Percentiles rank a stretch among this genome's conserved stretches.
Evolutionary conservation across 139 green algal genomes (phyloP).

Genomic region (Chlamydomonas sp.): DNA sequence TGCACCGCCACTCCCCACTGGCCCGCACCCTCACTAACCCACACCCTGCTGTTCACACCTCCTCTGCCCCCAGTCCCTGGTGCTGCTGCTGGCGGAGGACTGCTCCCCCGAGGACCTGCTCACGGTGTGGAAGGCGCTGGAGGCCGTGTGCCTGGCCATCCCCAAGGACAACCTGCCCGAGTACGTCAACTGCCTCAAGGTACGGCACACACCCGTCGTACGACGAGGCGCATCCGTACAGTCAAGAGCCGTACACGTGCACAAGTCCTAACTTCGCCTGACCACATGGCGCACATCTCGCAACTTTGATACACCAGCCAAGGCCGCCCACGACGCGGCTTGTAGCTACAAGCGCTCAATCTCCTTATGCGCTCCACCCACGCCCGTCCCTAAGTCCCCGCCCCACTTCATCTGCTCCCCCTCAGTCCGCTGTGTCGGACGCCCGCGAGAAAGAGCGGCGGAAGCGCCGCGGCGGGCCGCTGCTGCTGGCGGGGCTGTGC

Average conservation of each 20-base stretch:
- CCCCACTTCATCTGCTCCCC: no score
- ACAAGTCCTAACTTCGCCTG: no score
- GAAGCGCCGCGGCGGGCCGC: slow-evolving; percentile 60
- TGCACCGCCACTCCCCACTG: neutral
- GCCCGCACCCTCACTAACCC: neutral
- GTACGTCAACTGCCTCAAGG: slow-evolving; percentile 67
- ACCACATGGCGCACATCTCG: no score
- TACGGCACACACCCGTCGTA: neutral
- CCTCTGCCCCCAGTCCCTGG: slow-evolving; percentile 58
- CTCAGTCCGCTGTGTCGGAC: slow-evolving; percentile 49
- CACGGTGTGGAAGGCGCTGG: slow-evolving; percentile 81
- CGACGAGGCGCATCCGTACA: no score
- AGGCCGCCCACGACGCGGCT: no score
- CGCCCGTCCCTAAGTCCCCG: no score
- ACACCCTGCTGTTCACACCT: neutral
- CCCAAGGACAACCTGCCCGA: slow-evolving; percentile 86
- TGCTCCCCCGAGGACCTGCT: slow-evolving; percentile 39
- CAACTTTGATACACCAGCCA: no score
- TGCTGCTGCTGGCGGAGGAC: slow-evolving; percentile 72
- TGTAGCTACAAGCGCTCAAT: no score
- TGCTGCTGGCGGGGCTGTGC: slow-evolving; percentile 87
- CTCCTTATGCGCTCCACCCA: no score
- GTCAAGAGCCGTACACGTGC: no score
- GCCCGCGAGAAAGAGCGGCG: slow-evolving; percentile 85
- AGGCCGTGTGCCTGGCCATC: slow-evolving; percentile 75